Percentiles rank a stretch among this genome's conserved stretches.
Evolutionary conservation across 2,329 filamentous ascomycete species (phyloP).

Genomic region (Penicillium hordei): DNA sequence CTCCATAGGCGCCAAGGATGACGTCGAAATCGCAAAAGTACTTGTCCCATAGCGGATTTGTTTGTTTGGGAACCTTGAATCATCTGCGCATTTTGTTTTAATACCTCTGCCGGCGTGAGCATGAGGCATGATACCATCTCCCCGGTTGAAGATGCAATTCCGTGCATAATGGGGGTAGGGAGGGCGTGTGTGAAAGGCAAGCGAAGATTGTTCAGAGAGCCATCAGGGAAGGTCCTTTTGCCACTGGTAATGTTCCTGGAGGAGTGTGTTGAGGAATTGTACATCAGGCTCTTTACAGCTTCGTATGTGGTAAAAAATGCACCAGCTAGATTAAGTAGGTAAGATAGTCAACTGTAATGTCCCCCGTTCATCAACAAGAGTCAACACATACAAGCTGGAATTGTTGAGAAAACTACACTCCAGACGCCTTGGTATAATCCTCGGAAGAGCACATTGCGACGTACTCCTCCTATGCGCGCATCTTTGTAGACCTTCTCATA

Average conservation of each 20-base stretch:
- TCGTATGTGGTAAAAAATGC: slow-evolving; percentile 92
- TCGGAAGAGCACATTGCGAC: slow-evolving; percentile 59
- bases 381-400: slow-evolving; percentile 70
- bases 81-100: slow-evolving; percentile 95
- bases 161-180: slow-evolving; percentile 69
- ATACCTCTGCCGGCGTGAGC: slow-evolving; percentile 82
- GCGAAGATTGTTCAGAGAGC: not conserved
- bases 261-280: slow-evolving; percentile 44
- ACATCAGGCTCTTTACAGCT: slow-evolving; percentile 65
- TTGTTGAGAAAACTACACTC: slow-evolving; percentile 77
- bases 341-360: not conserved
- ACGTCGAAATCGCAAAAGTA: slow-evolving; percentile 57
- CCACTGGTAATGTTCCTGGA: slow-evolving; percentile 6
- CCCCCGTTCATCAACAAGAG: not conserved
- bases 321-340: slow-evolving; percentile 57
- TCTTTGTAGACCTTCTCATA: slow-evolving; percentile 67
- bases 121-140: slow-evolving; percentile 85
- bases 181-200: slow-evolving; percentile 46
- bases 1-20: slow-evolving; percentile 58
- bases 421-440: slow-evolving; percentile 87
- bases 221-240: not conserved
- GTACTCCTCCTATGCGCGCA: slow-evolving; percentile 55
- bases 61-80: slow-evolving; percentile 45
- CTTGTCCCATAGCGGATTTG: slow-evolving; percentile 55
- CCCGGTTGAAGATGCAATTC: slow-evolving; percentile 69